phyloP scores from a whole-genome alignment of 805 yeast species.

The Sugiyamaella americana region DNA sequence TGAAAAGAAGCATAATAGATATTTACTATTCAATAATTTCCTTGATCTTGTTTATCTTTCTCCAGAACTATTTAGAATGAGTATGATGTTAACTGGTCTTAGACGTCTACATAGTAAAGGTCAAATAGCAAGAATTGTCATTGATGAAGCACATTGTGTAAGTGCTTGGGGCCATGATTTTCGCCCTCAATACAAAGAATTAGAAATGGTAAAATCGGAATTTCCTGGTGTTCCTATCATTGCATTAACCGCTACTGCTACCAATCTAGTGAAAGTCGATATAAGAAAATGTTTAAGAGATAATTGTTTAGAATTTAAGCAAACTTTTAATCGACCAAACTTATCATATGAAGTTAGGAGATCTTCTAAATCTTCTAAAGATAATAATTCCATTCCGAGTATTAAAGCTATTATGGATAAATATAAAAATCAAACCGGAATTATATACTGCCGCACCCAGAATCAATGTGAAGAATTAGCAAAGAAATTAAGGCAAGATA shows the following conservation, averaged over 20 bases:
- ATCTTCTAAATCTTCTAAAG: conserved; percentile 47
- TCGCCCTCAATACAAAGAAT: conserved; percentile 86
- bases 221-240: conserved; percentile 83
- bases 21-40: conserved; percentile 56
- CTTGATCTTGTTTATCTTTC: conserved; percentile 79
- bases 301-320: conserved; percentile 57
- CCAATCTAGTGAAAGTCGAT: conserved; percentile 80
- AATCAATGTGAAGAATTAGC: conserved; percentile 81
- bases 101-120: conserved; percentile 47
- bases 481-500: conserved; percentile 47
- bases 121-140: conserved; percentile 75
- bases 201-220: conserved; percentile 62
- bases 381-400: conserved; percentile 36
- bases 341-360: conserved; percentile 61
- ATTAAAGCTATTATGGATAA: conserved; percentile 49
- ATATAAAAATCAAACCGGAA: conserved; percentile 62
- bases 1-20: conserved; percentile 58
- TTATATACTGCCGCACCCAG: conserved; percentile 89
- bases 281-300: conserved; percentile 67
- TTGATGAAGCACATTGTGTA: conserved; percentile 98
- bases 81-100: background rate
- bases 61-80: conserved; percentile 81
- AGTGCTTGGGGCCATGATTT: conserved; percentile 99
- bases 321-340: conserved; percentile 88
- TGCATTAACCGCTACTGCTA: conserved; percentile 98